phyloP scores from a whole-genome alignment of 192 early-diverging fungal genomes.

The Coemansia sp. region DNA sequence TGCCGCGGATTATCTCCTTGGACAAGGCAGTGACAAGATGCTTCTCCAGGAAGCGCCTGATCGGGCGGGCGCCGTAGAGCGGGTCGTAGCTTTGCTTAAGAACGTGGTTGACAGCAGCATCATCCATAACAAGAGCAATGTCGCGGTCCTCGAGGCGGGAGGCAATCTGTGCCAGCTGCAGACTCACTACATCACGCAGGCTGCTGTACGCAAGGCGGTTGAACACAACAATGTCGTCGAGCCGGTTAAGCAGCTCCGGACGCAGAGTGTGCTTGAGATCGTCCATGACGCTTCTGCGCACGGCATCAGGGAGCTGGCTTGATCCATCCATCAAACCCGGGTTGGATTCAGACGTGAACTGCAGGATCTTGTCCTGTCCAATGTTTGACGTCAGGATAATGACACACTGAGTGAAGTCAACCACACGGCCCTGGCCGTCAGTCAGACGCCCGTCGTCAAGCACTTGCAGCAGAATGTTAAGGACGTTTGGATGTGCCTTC shows the following conservation, averaged over 20 bases:
- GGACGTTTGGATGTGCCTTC: slow-evolving; percentile 87
- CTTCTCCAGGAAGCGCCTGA: slow-evolving; percentile 86
- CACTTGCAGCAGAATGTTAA: slow-evolving; percentile 77
- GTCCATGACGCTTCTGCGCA: slow-evolving; percentile 69
- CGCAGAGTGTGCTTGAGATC: slow-evolving; percentile 81
- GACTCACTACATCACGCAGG: slow-evolving; percentile 68
- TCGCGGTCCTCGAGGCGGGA: slow-evolving; percentile 73
- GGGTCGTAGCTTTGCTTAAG: slow-evolving; percentile 85
- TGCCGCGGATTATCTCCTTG: slow-evolving; percentile 66
- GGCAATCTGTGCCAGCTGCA: slow-evolving; percentile 66
- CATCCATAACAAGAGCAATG: slow-evolving; percentile 69
- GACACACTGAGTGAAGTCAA: slow-evolving; percentile 95
- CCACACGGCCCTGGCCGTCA: slow-evolving; percentile 86
- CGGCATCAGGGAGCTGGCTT: slow-evolving; percentile 42
- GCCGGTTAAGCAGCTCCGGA: slow-evolving; percentile 94
- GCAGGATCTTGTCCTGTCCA: slow-evolving; percentile 65
- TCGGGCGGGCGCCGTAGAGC: slow-evolving; percentile 90
- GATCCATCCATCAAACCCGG: slow-evolving; percentile 18
- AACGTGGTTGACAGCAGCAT: slow-evolving; percentile 73
- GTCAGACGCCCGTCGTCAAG: slow-evolving; percentile 96
- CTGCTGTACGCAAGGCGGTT: slow-evolving; percentile 64
- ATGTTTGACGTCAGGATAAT: slow-evolving; percentile 96
- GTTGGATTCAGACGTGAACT: slow-evolving; percentile 28
- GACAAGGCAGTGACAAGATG: slow-evolving; percentile 80
- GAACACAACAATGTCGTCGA: slow-evolving; percentile 93